phyloP scores from a whole-genome alignment of 495 filamentous ascomycete genomes.

The Talaromyces wortmannii region DNA sequence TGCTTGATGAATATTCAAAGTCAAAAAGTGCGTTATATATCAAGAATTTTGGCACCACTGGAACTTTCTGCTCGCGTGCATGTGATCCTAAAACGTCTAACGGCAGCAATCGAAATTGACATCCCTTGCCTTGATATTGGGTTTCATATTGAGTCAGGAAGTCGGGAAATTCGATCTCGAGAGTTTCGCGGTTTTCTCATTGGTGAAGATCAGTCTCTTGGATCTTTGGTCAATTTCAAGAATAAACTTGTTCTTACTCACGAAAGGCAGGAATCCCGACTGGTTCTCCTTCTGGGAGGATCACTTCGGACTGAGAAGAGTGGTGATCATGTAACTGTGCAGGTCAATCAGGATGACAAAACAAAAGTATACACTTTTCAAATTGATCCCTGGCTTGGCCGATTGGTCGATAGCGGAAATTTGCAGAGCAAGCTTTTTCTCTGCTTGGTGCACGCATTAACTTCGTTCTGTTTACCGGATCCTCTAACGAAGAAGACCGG shows the following conservation, averaged over 20 bases:
- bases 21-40: conserved; percentile 18
- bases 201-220: conserved; percentile 42
- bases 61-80: conserved; percentile 29
- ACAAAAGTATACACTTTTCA: conserved; percentile 33
- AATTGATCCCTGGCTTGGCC: conserved; percentile 41
- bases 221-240: conserved; percentile 44
- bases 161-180: conserved; percentile 28
- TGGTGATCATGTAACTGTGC: conserved; percentile 34
- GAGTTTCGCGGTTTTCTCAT: conserved; percentile 50
- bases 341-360: conserved; percentile 12
- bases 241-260: conserved; percentile 5
- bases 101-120: conserved; percentile 18
- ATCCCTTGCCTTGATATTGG: conserved; percentile 42
- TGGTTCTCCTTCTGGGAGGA: conserved; percentile 46
- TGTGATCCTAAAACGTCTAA: conserved; percentile 14
- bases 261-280: conserved; percentile 11
- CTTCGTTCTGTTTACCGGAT: not conserved
- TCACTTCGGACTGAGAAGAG: conserved; percentile 8
- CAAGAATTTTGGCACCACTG: conserved; percentile 21
- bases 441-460: conserved; percentile 23
- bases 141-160: conserved; percentile 30
- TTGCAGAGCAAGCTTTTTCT: conserved; percentile 47
- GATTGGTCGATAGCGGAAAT: conserved; percentile 42
- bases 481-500: not conserved
- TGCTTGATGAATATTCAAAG: conserved; percentile 25